Evolutionary conservation across 148 eudicot genomes (phyloP), one percentile per base, ranked within the genome.

Genomic region (Cornus suecica): DNA sequence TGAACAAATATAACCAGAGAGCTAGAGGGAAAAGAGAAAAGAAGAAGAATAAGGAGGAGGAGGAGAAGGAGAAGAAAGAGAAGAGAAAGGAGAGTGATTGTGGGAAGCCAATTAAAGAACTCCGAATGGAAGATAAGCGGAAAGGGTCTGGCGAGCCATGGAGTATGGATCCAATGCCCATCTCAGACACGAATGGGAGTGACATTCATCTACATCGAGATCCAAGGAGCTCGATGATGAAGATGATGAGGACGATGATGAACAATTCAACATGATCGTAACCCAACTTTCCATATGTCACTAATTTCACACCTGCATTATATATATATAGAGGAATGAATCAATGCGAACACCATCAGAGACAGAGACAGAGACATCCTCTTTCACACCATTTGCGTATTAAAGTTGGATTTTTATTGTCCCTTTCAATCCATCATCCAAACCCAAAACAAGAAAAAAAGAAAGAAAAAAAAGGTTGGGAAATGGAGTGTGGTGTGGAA

Each of bases 91-190:
- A 37, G 42, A 31, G 65, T 1, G 9, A 18, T 22, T 34, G 13
- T 3, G 14, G 24, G 13, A 31, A 20, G 0, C 25, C 61, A 69
- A 70, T 77, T 58, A 78, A 37, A 78, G 51, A 37, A 30, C 15
- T 6, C 60, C 62, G 71, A 63, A 56, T 4, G 10, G 48, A 68
- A 70, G 63, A 28, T 29, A 70, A 68, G 52, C 64, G 61, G 68
- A 54, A 23, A 74, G 71, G 42, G 42, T 37, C 42, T 37, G 42
- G 42, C 42, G 42, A 14, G 70, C 77, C 41, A 82, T 70, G 52
- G 54, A 68, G 60, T 37, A 74, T 58, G 79, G 82, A 78, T 76
- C 72, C 73, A 86, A 84, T 72, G 86, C 83, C 87, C 77, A 88
- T 83, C 66, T 66, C 52, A 70, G 63, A 27, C 26, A 29, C 9